These are phyloP conservation scores for Aegilops tauschii DNA, from an alignment of 176 grass and related monocot genomes.

Conservation along the genomic window DNA sequence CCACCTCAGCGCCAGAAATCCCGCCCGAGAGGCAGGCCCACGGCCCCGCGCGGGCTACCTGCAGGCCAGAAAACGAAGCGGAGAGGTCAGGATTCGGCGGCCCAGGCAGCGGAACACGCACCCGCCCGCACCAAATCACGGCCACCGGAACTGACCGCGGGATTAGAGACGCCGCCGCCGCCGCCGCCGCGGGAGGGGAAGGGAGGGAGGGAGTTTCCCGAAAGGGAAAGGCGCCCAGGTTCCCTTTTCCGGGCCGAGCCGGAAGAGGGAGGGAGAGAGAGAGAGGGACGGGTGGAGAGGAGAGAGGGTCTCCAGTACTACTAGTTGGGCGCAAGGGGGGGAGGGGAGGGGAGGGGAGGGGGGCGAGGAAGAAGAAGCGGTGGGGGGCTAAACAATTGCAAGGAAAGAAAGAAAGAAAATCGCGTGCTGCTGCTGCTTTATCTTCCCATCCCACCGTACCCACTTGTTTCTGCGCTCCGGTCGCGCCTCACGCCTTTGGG, in stretches of 20 bases:
- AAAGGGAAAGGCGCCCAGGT: conserved; percentile 58
- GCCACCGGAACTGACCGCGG: conserved; percentile 9
- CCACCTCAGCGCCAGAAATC: background rate
- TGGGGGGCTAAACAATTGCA: background rate
- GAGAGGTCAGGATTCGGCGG: background rate
- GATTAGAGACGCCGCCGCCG: background rate
- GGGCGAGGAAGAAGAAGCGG: background rate
- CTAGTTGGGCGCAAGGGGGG: no score
- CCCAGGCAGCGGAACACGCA: background rate
- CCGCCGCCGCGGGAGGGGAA: background rate
- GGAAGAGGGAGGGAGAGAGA: background rate
- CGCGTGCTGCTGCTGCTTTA: no score
- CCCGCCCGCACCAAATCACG: background rate
- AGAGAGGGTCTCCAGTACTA: background rate
- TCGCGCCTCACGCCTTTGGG: no score
- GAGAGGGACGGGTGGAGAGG: background rate
- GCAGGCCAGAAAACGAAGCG: background rate
- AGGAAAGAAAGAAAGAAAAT: no score
- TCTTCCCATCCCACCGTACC: no score
- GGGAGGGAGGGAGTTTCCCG: conserved; percentile 33
- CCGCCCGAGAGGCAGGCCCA: background rate
- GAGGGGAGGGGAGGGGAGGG: background rate
- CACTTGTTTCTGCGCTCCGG: no score
- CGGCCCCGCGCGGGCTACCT: background rate
- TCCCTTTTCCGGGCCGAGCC: background rate